Evolutionary conservation across 495 filamentous ascomycete genomes (phyloP).

Genomic region (Neurospora hispaniola): DNA sequence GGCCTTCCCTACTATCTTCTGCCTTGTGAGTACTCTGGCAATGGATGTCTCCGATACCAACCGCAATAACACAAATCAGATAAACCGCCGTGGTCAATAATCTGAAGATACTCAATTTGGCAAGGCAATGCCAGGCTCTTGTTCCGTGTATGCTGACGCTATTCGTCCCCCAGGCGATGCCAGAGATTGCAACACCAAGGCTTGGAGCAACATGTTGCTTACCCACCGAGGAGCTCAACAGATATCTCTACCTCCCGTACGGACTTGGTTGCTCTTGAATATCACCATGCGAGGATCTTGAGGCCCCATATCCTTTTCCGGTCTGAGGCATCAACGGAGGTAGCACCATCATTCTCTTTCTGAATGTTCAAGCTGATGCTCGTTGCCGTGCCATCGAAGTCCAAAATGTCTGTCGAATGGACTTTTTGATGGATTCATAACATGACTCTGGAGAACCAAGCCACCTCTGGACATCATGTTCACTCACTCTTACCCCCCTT

Average conservation of each 20-base stretch:
- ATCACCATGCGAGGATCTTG: neutral
- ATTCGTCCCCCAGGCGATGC: no score
- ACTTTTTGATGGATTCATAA: neutral
- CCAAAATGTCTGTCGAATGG: neutral
- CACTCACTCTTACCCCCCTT: neutral
- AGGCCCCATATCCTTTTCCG: neutral
- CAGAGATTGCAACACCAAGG: neutral
- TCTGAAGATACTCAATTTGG: neutral
- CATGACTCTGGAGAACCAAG: neutral
- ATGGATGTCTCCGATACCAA: neutral
- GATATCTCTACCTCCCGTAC: neutral
- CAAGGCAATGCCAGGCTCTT: neutral
- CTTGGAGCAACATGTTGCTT: neutral
- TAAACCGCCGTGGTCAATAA: neutral
- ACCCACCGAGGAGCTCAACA: neutral
- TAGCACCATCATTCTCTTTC: neutral
- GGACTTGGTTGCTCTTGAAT: neutral
- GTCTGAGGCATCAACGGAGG: neutral
- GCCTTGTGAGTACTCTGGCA: neutral
- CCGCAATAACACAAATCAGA: no score
- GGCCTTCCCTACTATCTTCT: neutral
- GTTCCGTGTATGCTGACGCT: neutral
- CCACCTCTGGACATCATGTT: neutral
- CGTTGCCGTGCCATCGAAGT: neutral
- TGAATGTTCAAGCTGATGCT: neutral